phyloP scores from a whole-genome alignment of 768 basidiomycete genomes.

The Coprinopsis marcescibilis region DNA sequence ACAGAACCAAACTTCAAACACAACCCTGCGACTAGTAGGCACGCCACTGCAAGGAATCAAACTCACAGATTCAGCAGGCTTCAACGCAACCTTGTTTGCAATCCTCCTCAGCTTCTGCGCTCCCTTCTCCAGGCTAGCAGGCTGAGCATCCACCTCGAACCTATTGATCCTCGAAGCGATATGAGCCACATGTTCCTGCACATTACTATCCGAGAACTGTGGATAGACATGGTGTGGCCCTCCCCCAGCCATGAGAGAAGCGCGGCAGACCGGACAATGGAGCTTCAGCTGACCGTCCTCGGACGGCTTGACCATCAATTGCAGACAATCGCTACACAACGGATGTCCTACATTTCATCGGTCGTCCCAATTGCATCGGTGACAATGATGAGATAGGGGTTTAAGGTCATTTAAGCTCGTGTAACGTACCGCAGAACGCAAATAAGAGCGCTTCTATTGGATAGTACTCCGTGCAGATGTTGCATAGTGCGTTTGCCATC shows the following conservation, averaged over 20 bases:
- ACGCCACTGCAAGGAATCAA: neutral
- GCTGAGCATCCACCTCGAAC: neutral
- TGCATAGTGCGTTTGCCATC: neutral
- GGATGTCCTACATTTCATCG: slow-evolving; percentile 1
- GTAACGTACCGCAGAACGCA: neutral
- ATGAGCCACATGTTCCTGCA: neutral
- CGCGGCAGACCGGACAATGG: neutral
- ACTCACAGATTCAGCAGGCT: neutral
- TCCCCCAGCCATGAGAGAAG: neutral
- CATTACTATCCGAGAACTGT: neutral
- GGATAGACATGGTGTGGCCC: neutral
- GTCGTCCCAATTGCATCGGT: too few species aligned
- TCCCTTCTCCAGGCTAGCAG: neutral
- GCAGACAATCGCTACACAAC: neutral
- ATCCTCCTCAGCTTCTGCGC: neutral
- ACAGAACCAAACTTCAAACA: too few species aligned
- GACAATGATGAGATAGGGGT: too few species aligned
- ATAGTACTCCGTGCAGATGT: neutral
- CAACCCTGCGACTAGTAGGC: too few species aligned
- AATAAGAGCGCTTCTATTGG: neutral
- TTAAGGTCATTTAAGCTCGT: neutral
- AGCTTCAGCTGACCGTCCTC: neutral
- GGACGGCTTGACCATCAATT: too few species aligned
- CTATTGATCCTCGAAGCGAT: neutral
- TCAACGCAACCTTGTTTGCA: neutral